Evolutionary conservation across 78 protist genomes (phyloP), one percentile per base, ranked within the genome.

Genomic region (Cavenderia fasciculata): DNA sequence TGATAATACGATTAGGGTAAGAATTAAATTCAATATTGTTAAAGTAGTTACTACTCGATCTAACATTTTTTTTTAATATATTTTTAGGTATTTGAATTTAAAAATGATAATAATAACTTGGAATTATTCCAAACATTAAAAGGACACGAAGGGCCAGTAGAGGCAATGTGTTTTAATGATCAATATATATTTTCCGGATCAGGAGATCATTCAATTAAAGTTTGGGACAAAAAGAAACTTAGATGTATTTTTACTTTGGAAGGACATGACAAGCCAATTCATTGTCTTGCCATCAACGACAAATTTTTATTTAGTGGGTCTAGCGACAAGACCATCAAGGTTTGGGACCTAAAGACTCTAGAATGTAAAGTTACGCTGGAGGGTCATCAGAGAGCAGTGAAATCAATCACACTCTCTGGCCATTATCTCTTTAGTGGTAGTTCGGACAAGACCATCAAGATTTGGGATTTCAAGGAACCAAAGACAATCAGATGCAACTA

Each of bases 391-490:
- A 38, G 87, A 19, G 61, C 93, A 5, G 93, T 87, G 4, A 82
- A 82, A 31, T 52, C 90, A 54, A 56, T 82, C 19, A 36, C 59
- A 44, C 57, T 74, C 33, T 56, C 71, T 49, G 95, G 95, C 21
- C 73, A 68, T 23, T 71, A 79, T 52, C 62, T 92, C 2, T 92
- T 68, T n/a, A 92, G 95, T 59, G 95, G 95, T 16, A 40, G 66
- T 21, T 71, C 52, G 23, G 95, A 92, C 69, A 92, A 74, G 33
- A 82, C 95, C 12, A 92, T 92, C n/a, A 71, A 74, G 10, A 73
- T 92, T 18, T 92, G 95, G 95, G 95, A 92, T 47, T 59, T 74
- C 31, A n/a, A n/a, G n/a, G n/a, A n/a, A n/a, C n/a, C n/a, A n/a
- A 87, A 87, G 49, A 74, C 88, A 23, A 38, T 74, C 46, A 51